Percentiles rank a stretch among this genome's conserved stretches.
These are phyloP conservation scores for Coffea humblotiana DNA, from an alignment of 305 asterid genomes.

Conservation along the genomic window DNA sequence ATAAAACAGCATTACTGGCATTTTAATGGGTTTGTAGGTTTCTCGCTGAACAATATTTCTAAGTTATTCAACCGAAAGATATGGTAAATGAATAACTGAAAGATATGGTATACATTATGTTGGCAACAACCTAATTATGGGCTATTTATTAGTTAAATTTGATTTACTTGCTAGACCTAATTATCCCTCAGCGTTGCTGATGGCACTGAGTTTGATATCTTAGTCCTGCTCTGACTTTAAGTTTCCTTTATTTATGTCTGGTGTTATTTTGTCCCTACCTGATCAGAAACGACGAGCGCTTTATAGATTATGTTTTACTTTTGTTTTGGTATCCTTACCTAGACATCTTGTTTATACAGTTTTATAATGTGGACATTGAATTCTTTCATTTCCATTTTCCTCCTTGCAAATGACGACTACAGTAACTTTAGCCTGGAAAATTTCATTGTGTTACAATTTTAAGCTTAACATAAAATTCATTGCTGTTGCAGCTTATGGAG, in stretches of 20 bases:
- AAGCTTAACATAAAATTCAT: slow-evolving; percentile 19
- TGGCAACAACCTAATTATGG: not conserved
- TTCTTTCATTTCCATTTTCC: not conserved
- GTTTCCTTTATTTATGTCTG: not conserved
- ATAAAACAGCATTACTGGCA: not conserved
- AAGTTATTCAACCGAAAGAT: not conserved
- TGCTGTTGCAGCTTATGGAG: slow-evolving; percentile 78
- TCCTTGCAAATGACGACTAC: not conserved
- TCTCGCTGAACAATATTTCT: not conserved
- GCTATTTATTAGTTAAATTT: not conserved
- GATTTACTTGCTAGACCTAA: not conserved
- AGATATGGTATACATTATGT: not conserved
- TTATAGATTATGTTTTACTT: not conserved
- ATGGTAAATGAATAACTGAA: too few species aligned
- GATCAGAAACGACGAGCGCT: not conserved
- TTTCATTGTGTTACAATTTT: not conserved
- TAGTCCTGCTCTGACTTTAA: slow-evolving; percentile 6
- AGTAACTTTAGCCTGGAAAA: not conserved
- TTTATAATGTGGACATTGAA: not conserved
- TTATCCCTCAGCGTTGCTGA: not conserved
- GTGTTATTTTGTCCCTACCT: not conserved
- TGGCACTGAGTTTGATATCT: not conserved
- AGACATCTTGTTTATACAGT: not conserved
- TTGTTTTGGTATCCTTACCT: not conserved
- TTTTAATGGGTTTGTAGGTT: not conserved